Evolutionary conservation across 1,284 basidiomycete genomes (phyloP), one percentile per base, ranked within the genome.

Genomic region (Pterulicium gracile): DNA sequence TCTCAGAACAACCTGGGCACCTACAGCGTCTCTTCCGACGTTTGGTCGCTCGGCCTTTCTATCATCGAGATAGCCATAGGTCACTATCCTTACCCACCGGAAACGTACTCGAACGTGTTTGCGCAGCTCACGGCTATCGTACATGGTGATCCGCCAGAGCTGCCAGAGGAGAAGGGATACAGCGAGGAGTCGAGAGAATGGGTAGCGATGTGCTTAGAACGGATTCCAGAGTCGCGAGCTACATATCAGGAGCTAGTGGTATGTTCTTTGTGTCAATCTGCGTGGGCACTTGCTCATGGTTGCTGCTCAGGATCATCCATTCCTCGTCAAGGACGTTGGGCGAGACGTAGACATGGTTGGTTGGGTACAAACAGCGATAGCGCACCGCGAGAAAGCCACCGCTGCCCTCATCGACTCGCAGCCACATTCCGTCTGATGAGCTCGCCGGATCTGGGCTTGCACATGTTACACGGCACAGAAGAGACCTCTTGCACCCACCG

Each of bases 31-130:
- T 89, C 93, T 1, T 96, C 93, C 2, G 95, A 98, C 59, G 89
- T 98, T 3, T 98, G 95, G 95, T 96, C 93, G 7, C 79, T 98
- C n/a, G 95, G 95, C 2, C 72, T 98, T 24, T 87, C 88, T 2
- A 86, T 98, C 62, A 91, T 98, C 56, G 95, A 98, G 64, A 84
- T 96, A 51, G 87, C 89, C 41, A 66, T 91, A 55, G 94, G 96
- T 17, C 75, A 80, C 54, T 98, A 98, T 64, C 96, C 95, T 1
- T 98, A 97, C 61, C 95, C 95, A 21, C 94, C 94, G n/a, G 94
- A 98, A 66, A 95, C 93, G 2, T 98, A 96, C 61, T 80, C 83
- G 47, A 98, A 98, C 61, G 93, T 98, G 1, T 96, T 98, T 61
- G 88, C 93, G 1, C 93, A 98, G 66, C 70, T 98, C 35, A 90